These are phyloP conservation scores for Hymenotorrendiella dingleyae DNA, from an alignment of 2,329 filamentous ascomycete genomes.

Conservation along the genomic window DNA sequence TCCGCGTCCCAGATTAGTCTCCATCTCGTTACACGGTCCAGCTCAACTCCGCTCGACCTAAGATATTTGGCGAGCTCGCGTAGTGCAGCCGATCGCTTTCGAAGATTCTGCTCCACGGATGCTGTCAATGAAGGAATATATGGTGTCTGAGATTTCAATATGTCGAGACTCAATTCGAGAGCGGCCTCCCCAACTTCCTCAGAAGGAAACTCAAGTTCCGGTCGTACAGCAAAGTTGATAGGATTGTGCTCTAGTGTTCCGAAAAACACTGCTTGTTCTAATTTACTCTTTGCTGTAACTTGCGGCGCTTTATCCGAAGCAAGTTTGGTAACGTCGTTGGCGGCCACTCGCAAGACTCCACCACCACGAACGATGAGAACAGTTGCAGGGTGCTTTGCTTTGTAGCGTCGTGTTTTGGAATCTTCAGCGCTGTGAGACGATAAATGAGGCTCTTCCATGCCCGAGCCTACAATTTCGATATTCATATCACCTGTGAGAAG, in stretches of 20 bases:
- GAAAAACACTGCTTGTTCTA: constrained; percentile 94
- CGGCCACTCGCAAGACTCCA: constrained; percentile 54
- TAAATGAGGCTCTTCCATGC: constrained; percentile 52
- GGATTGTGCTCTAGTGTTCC: constrained; percentile 76
- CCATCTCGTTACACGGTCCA: constrained; percentile 70
- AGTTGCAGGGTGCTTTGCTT: constrained; percentile 56
- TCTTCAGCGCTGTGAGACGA: constrained; percentile 39
- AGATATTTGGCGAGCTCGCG: constrained; percentile 70
- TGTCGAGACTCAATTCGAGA: constrained; percentile 70
- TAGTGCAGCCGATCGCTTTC: constrained; percentile 65
- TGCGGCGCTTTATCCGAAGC: constrained; percentile 50
- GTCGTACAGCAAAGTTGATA: constrained; percentile 71
- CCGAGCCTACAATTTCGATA: constrained; percentile 58
- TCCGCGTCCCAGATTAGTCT: constrained; percentile 82
- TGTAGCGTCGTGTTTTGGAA: constrained; percentile 44
- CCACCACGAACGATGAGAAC: constrained; percentile 58
- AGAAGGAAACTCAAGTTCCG: constrained; percentile 59
- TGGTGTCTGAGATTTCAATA: constrained; percentile 69
- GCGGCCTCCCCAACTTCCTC: constrained; percentile 73
- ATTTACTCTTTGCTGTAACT: constrained; percentile 78
- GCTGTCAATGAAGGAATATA: constrained; percentile 68
- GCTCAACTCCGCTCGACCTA: constrained; percentile 54
- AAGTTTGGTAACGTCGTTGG: constrained; percentile 54
- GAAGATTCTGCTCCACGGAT: constrained; percentile 76
- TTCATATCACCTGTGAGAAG: constrained; percentile 55